A percentile compares a stretch with the other conserved stretches of the same genome.
phyloP scores from a whole-genome alignment of 2,329 filamentous ascomycete genomes.

The Trichoderma cornu-damae region DNA sequence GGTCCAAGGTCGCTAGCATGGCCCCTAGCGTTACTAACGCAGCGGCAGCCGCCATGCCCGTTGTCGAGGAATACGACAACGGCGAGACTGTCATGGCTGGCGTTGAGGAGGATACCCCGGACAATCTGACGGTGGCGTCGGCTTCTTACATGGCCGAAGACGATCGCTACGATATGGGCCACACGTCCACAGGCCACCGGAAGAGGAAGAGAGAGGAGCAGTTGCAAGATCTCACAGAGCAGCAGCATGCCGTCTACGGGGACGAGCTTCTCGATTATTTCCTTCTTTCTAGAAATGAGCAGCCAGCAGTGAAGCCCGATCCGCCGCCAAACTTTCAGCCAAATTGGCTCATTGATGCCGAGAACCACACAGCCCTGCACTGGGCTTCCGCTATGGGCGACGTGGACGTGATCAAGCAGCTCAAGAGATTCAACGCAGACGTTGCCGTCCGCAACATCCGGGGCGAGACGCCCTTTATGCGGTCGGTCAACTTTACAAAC shows the following conservation, averaged over 20 bases:
- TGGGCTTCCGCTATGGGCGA: conserved; percentile 99
- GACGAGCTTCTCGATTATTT: conserved; percentile 96
- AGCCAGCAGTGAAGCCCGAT: conserved; percentile 64
- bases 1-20: conserved; percentile 11
- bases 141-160: conserved; percentile 83
- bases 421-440: conserved; percentile 74
- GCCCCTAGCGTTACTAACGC: conserved; percentile 21
- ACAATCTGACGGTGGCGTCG: conserved; percentile 76
- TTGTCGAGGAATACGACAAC: conserved; percentile 59
- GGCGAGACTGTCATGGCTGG: conserved; percentile 54
- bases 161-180: conserved; percentile 66
- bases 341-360: conserved; percentile 88
- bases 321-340: conserved; percentile 83
- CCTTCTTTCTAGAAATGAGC: conserved; percentile 75
- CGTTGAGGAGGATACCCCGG: conserved; percentile 74
- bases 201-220: conserved; percentile 74
- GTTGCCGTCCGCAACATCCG: conserved; percentile 64
- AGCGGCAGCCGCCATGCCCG: conserved; percentile 24
- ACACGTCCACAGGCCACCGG: conserved; percentile 53
- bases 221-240: conserved; percentile 62
- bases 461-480: conserved; percentile 89
- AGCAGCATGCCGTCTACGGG: conserved; percentile 84
- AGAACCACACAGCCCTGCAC: conserved; percentile 87
- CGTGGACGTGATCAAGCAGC: conserved; percentile 80
- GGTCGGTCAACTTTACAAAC: conserved; percentile 92